Conservation (phyloP, 179 eudicot genomes). For the Sideroxylon spinosum region DNA sequence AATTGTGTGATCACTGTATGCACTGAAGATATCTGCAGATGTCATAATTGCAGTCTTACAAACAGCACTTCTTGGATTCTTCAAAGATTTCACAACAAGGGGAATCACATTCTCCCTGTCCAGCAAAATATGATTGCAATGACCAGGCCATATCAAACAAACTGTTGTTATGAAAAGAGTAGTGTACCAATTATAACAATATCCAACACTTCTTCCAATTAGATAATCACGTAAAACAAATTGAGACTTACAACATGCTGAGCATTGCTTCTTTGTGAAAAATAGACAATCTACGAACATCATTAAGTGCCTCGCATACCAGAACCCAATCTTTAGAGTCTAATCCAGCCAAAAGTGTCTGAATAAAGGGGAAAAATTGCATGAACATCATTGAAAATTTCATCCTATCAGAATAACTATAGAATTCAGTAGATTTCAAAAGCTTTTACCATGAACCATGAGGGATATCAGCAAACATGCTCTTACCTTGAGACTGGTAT, state of each 20-base stretch:
- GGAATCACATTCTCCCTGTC: slow-evolving; percentile 45
- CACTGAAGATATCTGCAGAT: slow-evolving; percentile 54
- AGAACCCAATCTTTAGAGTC: slow-evolving; percentile 65
- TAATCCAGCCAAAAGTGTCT: slow-evolving; percentile 42
- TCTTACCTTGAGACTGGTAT: slow-evolving; percentile 38
- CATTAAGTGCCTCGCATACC: slow-evolving; percentile 56
- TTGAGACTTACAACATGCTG: slow-evolving; percentile 41
- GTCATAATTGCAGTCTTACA: slow-evolving; percentile 71
- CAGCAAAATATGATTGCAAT: slow-evolving; percentile 11
- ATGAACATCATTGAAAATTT: neutral
- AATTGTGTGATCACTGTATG: slow-evolving; percentile 45
- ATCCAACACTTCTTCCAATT: neutral
- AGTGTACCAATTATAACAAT: neutral
- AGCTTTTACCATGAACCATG: neutral
- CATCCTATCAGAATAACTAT: neutral
- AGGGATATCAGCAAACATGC: neutral
- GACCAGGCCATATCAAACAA: neutral
- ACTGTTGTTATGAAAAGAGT: neutral
- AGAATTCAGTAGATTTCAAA: neutral
- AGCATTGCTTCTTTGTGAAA: slow-evolving; percentile 51
- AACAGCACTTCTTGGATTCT: slow-evolving; percentile 72
- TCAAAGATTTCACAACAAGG: slow-evolving; percentile 53
- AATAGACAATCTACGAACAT: slow-evolving; percentile 49
- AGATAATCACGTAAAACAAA: neutral
- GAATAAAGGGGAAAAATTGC: slow-evolving; percentile 9